phyloP scores from a whole-genome alignment of 805 yeast genomes.

The Ogataea minuta region DNA sequence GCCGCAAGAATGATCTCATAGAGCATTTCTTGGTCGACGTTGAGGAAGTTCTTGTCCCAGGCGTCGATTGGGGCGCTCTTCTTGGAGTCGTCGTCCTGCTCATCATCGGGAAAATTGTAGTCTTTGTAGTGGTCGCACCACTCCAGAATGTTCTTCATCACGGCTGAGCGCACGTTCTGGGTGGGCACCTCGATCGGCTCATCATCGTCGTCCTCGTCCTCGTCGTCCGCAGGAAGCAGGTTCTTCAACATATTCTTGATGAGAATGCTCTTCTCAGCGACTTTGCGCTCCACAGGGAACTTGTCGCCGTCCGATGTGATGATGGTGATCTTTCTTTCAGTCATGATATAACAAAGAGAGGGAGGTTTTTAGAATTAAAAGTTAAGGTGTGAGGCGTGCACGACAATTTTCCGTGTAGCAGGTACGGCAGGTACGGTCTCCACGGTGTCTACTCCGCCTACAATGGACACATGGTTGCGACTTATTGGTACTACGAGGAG shows the following conservation, averaged over 20 bases:
- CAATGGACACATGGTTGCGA: too few species aligned
- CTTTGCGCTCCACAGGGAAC: constrained; percentile 73
- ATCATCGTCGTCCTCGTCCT: constrained; percentile 44
- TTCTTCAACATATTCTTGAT: constrained; percentile 86
- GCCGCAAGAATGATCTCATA: constrained; percentile 82
- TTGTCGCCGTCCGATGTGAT: constrained; percentile 79
- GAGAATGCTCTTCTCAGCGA: constrained; percentile 82
- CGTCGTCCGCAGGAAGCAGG: constrained; percentile 40
- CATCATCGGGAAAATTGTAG: constrained; percentile 68
- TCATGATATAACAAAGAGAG: constrained; percentile 14
- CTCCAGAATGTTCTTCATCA: constrained; percentile 85
- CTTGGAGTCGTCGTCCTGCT: constrained; percentile 79
- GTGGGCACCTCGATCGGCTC: constrained; percentile 81
- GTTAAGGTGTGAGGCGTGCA: constrained; percentile 5
- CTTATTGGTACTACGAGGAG: too few species aligned
- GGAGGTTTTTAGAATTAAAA: neutral
- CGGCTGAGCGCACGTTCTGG: constrained; percentile 85
- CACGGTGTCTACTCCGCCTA: too few species aligned
- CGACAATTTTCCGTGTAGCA: constrained; percentile 1
- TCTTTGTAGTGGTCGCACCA: constrained; percentile 96
- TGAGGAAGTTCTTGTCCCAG: constrained; percentile 93
- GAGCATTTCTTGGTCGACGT: constrained; percentile 89
- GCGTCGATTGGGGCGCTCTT: constrained; percentile 90
- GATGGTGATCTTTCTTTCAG: constrained; percentile 36
- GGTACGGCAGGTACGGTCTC: too few species aligned